Conservation (phyloP, 1,284 basidiomycete genomes). For the Ustilago shanxiensis region DNA sequence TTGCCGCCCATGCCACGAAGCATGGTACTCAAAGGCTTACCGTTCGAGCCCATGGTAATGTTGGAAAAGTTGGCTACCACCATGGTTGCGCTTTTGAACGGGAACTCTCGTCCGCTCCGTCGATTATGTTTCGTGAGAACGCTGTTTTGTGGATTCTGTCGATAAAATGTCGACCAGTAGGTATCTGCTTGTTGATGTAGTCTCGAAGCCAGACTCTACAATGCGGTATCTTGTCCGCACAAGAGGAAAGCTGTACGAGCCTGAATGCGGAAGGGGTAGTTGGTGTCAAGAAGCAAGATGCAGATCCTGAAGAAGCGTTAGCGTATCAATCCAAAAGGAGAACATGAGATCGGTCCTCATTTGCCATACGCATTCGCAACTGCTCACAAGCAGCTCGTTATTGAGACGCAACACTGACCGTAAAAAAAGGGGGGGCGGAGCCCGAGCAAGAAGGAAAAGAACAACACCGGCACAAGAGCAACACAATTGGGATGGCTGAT, state of each 20-base stretch:
- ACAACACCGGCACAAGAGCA: conserved; percentile 1
- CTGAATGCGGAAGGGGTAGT: not conserved
- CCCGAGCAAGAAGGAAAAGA: not conserved
- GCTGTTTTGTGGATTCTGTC: not conserved
- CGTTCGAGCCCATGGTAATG: conserved; percentile 1
- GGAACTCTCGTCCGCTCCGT: not conserved
- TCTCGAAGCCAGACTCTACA: too few species aligned
- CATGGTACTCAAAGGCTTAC: conserved; percentile 3
- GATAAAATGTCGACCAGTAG: too few species aligned
- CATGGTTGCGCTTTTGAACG: conserved; percentile 2
- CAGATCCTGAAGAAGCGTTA: not conserved
- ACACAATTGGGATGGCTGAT: not conserved
- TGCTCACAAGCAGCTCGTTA: not conserved
- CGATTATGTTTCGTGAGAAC: too few species aligned
- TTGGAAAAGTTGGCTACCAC: conserved; percentile 18
- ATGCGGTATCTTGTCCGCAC: too few species aligned
- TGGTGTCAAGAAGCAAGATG: not conserved
- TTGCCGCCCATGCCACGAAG: conserved; percentile 11
- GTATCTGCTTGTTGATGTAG: too few species aligned
- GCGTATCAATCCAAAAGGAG: not conserved
- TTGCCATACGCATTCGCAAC: not conserved
- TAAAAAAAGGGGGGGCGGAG: not conserved
- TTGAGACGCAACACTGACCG: not conserved
- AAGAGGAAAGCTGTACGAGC: too few species aligned
- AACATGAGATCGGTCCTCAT: not conserved